Evolutionary conservation across 108 stramenopile genomes (phyloP).

Genomic region (Pseudonitzschia delicatissima): DNA sequence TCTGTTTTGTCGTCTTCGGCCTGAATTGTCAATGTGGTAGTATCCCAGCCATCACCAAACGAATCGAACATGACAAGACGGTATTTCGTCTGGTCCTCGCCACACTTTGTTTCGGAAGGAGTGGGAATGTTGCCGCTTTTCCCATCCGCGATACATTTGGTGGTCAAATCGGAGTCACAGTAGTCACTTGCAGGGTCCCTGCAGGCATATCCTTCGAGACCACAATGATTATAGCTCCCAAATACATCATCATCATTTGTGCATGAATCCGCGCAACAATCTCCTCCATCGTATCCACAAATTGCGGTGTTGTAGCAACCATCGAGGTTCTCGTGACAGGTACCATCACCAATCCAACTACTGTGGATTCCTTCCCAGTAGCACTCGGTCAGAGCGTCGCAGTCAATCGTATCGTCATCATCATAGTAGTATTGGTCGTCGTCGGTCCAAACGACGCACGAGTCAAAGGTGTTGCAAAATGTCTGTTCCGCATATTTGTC

Average conservation of each 20-base stretch:
- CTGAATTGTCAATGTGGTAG: constrained; percentile 46
- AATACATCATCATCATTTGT: not conserved
- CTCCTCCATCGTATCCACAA: constrained; percentile 86
- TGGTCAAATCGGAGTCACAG: constrained; percentile 55
- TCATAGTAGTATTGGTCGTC: constrained; percentile 20
- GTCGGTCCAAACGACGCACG: constrained; percentile 71
- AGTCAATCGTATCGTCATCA: constrained; percentile 49
- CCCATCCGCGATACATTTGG: constrained; percentile 39
- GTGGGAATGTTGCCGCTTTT: constrained; percentile 24
- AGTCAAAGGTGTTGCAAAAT: constrained; percentile 76
- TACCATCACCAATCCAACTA: constrained; percentile 79
- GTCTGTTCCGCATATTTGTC: constrained; percentile 27
- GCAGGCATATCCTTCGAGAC: constrained; percentile 84
- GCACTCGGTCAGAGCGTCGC: constrained; percentile 65
- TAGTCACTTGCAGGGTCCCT: constrained; percentile 63
- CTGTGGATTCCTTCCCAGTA: constrained; percentile 76
- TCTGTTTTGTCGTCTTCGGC: constrained; percentile 19
- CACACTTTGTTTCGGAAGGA: constrained; percentile 23
- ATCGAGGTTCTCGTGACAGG: constrained; percentile 76
- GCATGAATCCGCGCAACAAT: constrained; percentile 79
- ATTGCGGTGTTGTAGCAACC: constrained; percentile 89
- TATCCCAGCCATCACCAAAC: constrained; percentile 90
- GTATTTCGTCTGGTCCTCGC: constrained; percentile 43
- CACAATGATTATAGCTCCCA: constrained; percentile 54
- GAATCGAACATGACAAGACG: constrained; percentile 73